phyloP scores from a whole-genome alignment of 371 early-diverging fungal genomes.

The Paraphysoderma sedebokerense region DNA sequence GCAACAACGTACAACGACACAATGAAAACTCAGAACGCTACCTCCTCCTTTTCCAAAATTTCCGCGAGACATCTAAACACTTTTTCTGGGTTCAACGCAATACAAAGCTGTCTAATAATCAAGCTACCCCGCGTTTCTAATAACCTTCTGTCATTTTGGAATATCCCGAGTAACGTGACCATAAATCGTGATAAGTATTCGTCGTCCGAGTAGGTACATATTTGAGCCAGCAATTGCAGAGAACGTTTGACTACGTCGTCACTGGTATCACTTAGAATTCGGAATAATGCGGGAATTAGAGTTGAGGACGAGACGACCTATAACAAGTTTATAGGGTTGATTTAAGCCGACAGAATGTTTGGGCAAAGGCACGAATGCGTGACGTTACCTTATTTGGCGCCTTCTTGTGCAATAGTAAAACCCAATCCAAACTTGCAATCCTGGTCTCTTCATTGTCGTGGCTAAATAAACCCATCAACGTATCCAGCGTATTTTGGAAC shows the following conservation, averaged over 20 bases:
- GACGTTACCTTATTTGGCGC: slow-evolving; percentile 44
- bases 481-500: slow-evolving; percentile 50
- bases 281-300: slow-evolving; percentile 47
- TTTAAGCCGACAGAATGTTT: no score
- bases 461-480: slow-evolving; percentile 51
- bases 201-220: slow-evolving; percentile 59
- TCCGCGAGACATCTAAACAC: slow-evolving; percentile 68
- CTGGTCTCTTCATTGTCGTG: slow-evolving; percentile 76
- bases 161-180: slow-evolving; percentile 55
- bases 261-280: slow-evolving; percentile 68
- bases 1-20: neutral
- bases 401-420: slow-evolving; percentile 76
- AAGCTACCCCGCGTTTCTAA: slow-evolving; percentile 68
- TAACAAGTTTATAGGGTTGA: no score
- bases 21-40: neutral
- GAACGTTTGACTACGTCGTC: slow-evolving; percentile 79
- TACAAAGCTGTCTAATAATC: slow-evolving; percentile 75
- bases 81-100: slow-evolving; percentile 62
- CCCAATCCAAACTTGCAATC: slow-evolving; percentile 74
- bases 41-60: slow-evolving; percentile 59
- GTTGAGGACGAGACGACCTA: neutral
- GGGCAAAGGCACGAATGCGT: no score
- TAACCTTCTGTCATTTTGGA: slow-evolving; percentile 65
- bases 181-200: slow-evolving; percentile 63
- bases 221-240: slow-evolving; percentile 78